Evolutionary conservation across 148 eudicot species (phyloP), one percentile per base, ranked within the genome.

Genomic region (Rhododendron simsii): DNA sequence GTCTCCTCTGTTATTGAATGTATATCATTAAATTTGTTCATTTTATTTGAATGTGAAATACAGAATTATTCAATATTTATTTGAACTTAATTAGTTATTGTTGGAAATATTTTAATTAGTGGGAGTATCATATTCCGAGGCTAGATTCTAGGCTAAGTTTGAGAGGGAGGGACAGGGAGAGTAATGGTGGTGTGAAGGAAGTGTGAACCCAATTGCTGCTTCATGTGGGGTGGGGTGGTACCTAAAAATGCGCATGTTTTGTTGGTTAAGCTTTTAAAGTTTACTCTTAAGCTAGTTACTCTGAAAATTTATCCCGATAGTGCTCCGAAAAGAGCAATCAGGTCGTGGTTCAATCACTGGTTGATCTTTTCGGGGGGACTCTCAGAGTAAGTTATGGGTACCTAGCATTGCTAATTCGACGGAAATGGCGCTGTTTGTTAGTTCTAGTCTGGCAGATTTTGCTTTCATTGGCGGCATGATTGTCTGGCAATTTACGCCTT

Each of bases 211-310:
- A 23, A 41, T 78, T 41, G 80, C 26, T 2, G n/a, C 8, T 37
- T 26, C 80, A 76, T 78, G 80, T 78, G 51, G 50, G 81, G 74
- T 10, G 81, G 12, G 81, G 50, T 47, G 50, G 47, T 23, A 53
- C 80, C 80, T 44, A 77, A 77, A 74, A 78, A 44, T 78, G 81
- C 33, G 50, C 53, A 78, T 78, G 81, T 44, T 78, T 23, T 7
- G 81, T 23, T 30, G 76, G 82, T 50, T 26, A n/a, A 45, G 53
- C 57, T 45, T 45, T 50, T 80, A 26, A 26, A 3, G 21, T 48
- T 71, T 30, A 30, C 7, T 5, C 41, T 1, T 3, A 39, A 0
- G 6, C 41, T 39, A 37, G 39, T 0, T 37, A 41, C 44, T 41
- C 45, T 1, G 45, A 41, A 41, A 41, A 41, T 7, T 6, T 41